Evolutionary conservation across 2,329 filamentous ascomycete genomes (phyloP).

Genomic region (Fusarium phyllophilum): DNA sequence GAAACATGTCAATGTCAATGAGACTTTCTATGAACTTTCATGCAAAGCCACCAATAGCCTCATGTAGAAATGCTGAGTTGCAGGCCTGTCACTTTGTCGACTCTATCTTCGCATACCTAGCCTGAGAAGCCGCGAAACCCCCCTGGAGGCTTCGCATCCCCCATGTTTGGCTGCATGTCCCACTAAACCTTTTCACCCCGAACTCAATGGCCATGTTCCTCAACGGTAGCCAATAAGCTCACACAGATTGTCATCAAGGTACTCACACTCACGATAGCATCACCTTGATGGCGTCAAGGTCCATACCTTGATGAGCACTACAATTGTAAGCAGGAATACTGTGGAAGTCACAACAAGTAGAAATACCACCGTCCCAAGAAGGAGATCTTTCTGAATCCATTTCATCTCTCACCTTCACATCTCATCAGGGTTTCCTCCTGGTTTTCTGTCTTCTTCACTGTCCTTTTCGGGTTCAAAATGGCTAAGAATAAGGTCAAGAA

Average conservation of each 20-base stretch:
- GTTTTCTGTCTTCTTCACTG: background rate
- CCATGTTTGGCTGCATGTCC: background rate
- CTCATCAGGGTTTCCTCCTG: too few species aligned
- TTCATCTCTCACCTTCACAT: too few species aligned
- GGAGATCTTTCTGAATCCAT: accelerated
- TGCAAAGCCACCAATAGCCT: accelerated
- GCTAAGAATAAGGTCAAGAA: conserved; percentile 27
- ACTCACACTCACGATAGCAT: background rate
- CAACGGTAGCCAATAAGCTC: conserved; percentile 13
- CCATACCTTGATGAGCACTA: conserved; percentile 35
- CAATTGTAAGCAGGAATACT: background rate
- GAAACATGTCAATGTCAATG: background rate
- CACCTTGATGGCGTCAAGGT: conserved; percentile 34
- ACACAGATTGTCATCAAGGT: conserved; percentile 26
- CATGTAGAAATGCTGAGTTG: too few species aligned
- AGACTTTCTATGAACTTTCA: background rate
- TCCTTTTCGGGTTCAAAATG: conserved; percentile 20
- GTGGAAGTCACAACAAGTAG: conserved; percentile 8
- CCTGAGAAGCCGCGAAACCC: background rate
- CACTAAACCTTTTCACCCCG: background rate
- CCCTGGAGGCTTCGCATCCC: conserved; percentile 19
- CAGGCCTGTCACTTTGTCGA: background rate
- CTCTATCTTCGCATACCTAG: too few species aligned
- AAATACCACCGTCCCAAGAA: background rate
- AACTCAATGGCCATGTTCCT: background rate